phyloP scores from a whole-genome alignment of 2,329 filamentous ascomycete species.

The Anisogramma anomala region DNA sequence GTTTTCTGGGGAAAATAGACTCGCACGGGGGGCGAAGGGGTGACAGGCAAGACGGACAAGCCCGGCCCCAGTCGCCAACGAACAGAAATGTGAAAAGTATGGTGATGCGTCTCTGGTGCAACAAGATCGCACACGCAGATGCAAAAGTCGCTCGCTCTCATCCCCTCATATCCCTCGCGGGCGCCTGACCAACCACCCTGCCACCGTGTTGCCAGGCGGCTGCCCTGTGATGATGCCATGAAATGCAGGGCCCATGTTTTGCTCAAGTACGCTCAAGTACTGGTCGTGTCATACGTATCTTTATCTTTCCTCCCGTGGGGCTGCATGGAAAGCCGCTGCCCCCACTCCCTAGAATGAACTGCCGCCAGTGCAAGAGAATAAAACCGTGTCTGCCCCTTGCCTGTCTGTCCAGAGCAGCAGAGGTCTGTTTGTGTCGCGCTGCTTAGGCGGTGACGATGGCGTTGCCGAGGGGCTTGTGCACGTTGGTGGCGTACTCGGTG shows the following conservation, averaged over 20 bases:
- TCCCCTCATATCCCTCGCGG: no score
- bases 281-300: background rate
- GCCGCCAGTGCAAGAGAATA: background rate
- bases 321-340: background rate
- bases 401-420: no score
- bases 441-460: conserved; percentile 18
- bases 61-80: background rate
- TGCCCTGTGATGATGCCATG: background rate
- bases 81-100: no score
- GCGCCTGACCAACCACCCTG: no score
- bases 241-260: background rate
- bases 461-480: conserved; percentile 31
- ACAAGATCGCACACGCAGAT: no score
- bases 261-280: background rate
- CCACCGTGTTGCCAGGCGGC: no score
- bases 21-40: background rate
- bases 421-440: conserved; percentile 2
- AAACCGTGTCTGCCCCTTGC: background rate
- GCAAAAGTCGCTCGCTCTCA: no score
- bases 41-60: background rate
- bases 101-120: no score
- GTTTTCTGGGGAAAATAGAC: background rate
- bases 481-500: conserved; percentile 39
- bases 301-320: background rate
- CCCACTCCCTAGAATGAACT: background rate